Conservation (phyloP, 306 rosid genomes). For the Morella rubra region DNA sequence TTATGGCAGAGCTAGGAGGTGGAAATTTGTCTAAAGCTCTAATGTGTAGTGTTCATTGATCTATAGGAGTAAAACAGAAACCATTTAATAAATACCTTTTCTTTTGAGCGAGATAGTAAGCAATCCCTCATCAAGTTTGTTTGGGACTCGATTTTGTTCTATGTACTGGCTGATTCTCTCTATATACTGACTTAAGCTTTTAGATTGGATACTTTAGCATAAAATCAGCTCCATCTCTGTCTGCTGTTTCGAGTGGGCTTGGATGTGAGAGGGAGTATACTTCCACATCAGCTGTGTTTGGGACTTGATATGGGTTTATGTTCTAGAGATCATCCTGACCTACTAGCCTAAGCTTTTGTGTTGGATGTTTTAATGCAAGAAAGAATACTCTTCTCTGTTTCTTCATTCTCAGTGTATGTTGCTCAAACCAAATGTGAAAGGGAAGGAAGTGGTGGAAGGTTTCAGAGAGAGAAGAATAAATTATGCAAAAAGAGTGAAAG, state of each 20-base stretch:
- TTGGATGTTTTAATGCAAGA: background rate
- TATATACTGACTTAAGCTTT: background rate
- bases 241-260: background rate
- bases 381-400: background rate
- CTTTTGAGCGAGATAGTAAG: no score
- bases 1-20: no score
- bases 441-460: background rate
- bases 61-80: no score
- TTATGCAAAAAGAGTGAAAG: background rate
- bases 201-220: background rate
- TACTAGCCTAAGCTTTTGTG: background rate
- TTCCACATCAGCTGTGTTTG: background rate
- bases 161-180: no score
- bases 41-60: no score
- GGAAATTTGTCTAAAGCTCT: no score
- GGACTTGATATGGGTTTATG: background rate
- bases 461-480: background rate
- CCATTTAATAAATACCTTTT: no score
- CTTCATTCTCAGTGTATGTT: no score
- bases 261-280: background rate
- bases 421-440: background rate
- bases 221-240: no score
- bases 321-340: background rate
- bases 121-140: no score
- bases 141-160: no score